Conservation (phyloP, 805 yeast species). For the Starmerella lactis-condensi region DNA sequence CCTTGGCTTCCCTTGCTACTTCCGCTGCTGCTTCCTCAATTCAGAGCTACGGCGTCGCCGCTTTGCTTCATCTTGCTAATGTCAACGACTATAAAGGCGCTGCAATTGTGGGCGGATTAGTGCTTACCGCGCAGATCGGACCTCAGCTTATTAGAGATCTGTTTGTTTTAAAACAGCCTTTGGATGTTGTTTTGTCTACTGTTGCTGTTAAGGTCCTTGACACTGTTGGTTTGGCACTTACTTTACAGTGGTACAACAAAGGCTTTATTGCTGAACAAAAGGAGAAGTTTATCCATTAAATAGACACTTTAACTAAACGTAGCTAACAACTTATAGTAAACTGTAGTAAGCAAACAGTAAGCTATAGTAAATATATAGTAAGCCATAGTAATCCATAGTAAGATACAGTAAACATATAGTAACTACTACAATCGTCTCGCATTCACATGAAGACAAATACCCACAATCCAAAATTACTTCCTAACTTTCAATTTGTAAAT, state of each 20-base stretch:
- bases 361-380: too few species aligned
- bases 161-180: conserved; percentile 22
- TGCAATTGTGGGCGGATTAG: conserved; percentile 23
- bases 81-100: conserved; percentile 25
- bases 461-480: neutral
- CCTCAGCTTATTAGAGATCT: conserved; percentile 22
- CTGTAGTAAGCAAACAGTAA: too few species aligned
- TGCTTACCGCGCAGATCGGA: conserved; percentile 23
- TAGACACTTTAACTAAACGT: too few species aligned
- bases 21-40: conserved; percentile 23
- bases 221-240: conserved; percentile 27
- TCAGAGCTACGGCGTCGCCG: conserved; percentile 27
- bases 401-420: too few species aligned
- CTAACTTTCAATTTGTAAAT: neutral
- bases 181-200: conserved; percentile 22
- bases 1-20: conserved; percentile 21
- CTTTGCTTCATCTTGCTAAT: conserved; percentile 25
- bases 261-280: too few species aligned
- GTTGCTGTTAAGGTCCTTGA: conserved; percentile 23
- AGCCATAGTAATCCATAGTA: too few species aligned
- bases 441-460: too few species aligned
- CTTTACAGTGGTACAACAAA: conserved; percentile 18
- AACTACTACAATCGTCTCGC: too few species aligned
- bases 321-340: too few species aligned
- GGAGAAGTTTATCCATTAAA: too few species aligned